Evolutionary conservation across 2,329 filamentous ascomycete species (phyloP).

Genomic region (Beauveria australis): DNA sequence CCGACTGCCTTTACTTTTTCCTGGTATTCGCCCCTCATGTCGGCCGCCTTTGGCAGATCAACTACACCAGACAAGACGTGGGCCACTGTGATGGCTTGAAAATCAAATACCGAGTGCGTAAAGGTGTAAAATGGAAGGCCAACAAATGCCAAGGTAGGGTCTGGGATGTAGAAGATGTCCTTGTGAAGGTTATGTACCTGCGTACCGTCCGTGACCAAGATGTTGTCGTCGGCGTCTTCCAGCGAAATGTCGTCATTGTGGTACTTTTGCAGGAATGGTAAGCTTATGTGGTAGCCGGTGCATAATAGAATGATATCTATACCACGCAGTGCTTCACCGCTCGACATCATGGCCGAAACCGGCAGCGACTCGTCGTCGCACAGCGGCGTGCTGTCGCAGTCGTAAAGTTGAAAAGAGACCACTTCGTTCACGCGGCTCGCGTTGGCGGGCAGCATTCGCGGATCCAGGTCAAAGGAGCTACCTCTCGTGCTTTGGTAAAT

Average conservation of each 20-base stretch:
- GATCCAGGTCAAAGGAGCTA: slow-evolving; percentile 51
- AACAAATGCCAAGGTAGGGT: slow-evolving; percentile 55
- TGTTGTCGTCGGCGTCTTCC: slow-evolving; percentile 39
- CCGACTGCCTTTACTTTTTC: background rate
- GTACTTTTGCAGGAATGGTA: slow-evolving; percentile 51
- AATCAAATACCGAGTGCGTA: slow-evolving; percentile 63
- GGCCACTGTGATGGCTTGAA: slow-evolving; percentile 55
- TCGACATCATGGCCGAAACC: slow-evolving; percentile 41
- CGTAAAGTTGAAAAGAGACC: slow-evolving; percentile 31
- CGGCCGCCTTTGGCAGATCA: background rate
- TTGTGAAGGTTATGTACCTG: slow-evolving; percentile 60
- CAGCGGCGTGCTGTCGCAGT: background rate
- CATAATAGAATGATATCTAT: slow-evolving; percentile 35
- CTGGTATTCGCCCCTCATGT: background rate
- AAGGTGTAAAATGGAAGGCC: slow-evolving; percentile 58
- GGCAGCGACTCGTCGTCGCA: slow-evolving; percentile 33
- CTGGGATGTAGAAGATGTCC: slow-evolving; percentile 63
- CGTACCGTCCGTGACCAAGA: slow-evolving; percentile 56
- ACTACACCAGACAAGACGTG: slow-evolving; percentile 42
- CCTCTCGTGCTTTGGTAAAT: slow-evolving; percentile 44
- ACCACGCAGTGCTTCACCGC: slow-evolving; percentile 41
- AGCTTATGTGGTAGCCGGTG: slow-evolving; percentile 36
- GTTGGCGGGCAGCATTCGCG: slow-evolving; percentile 43
- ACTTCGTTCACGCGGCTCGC: slow-evolving; percentile 45
- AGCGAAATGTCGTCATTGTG: slow-evolving; percentile 30